phyloP scores from a whole-genome alignment of 257 asterid species.

The Paulownia fortunei region DNA sequence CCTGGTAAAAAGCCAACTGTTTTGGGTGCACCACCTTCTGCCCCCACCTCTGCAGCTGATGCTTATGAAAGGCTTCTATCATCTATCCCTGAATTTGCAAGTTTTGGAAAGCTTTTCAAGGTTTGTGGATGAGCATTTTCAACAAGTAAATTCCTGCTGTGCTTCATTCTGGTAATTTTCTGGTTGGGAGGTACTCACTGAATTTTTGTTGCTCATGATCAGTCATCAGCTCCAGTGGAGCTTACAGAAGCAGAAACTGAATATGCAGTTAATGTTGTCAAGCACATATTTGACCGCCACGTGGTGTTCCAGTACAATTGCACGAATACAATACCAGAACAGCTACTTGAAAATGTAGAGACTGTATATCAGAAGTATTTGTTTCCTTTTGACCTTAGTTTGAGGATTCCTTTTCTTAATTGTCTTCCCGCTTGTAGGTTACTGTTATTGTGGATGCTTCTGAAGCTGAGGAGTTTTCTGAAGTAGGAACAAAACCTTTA shows the following conservation, averaged over 20 bases:
- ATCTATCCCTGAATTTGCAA: slow-evolving; percentile 75
- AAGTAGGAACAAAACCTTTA: slow-evolving; percentile 71
- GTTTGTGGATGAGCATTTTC: slow-evolving; percentile 36
- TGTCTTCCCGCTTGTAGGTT: slow-evolving; percentile 56
- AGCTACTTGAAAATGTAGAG: slow-evolving; percentile 76
- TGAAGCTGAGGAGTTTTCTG: slow-evolving; percentile 84
- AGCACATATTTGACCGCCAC: slow-evolving; percentile 77
- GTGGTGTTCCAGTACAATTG: slow-evolving; percentile 88
- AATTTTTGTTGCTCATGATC: slow-evolving; percentile 29
- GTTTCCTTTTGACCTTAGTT: slow-evolving; percentile 1
- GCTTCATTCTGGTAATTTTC: slow-evolving; percentile 27
- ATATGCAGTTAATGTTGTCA: slow-evolving; percentile 84
- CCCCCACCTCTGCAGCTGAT: slow-evolving; percentile 65
- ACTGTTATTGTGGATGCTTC: slow-evolving; percentile 82
- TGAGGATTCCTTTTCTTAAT: slow-evolving; percentile 18
- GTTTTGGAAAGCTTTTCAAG: slow-evolving; percentile 86
- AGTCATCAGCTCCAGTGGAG: slow-evolving; percentile 92
- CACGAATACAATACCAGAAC: slow-evolving; percentile 85
- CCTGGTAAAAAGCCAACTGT: slow-evolving; percentile 79
- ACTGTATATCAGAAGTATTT: background rate
- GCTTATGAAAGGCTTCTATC: slow-evolving; percentile 70
- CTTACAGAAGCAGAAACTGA: slow-evolving; percentile 96
- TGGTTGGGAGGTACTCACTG: slow-evolving; percentile 20
- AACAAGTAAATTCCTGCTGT: background rate
- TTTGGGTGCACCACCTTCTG: slow-evolving; percentile 71